These are phyloP conservation scores for Aspergillus olivimuriae DNA, from an alignment of 495 filamentous ascomycete species.

Conservation along the genomic window DNA sequence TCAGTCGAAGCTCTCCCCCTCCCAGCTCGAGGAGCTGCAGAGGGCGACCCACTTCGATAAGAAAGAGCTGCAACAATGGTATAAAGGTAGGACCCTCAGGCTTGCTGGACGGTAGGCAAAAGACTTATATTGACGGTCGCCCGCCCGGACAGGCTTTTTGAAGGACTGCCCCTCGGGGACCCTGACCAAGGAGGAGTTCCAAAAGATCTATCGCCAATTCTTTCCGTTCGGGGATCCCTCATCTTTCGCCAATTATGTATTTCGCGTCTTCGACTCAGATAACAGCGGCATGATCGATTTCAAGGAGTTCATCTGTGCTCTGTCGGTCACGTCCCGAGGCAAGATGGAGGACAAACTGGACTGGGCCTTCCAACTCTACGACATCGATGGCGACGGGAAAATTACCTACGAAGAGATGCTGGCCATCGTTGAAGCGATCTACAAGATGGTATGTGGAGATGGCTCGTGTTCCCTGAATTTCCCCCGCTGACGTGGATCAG, in stretches of 20 bases:
- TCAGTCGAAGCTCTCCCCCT: conserved; percentile 90
- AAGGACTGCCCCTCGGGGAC: conserved; percentile 97
- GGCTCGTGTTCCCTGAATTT: not conserved
- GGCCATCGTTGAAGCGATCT: conserved; percentile 96
- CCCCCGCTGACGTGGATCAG: conserved; percentile 37
- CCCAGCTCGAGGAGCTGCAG: conserved; percentile 91
- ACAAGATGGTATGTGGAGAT: conserved; percentile 79
- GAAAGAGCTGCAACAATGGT: conserved; percentile 99
- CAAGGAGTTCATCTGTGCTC: conserved; percentile 98
- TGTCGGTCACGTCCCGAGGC: conserved; percentile 92
- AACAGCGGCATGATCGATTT: conserved; percentile 97
- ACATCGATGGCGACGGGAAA: conserved; percentile 97
- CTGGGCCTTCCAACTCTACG: conserved; percentile 99
- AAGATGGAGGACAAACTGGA: conserved; percentile 99
- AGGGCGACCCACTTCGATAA: conserved; percentile 98
- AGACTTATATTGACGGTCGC: conserved; percentile 4
- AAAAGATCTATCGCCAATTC: conserved; percentile 99
- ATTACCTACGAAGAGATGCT: conserved; percentile 99
- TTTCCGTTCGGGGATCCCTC: conserved; percentile 98
- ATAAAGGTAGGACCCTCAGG: conserved; percentile 75
- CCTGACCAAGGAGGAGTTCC: conserved; percentile 95
- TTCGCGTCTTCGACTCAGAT: conserved; percentile 97
- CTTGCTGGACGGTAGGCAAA: not conserved
- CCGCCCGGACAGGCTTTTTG: conserved; percentile 65
- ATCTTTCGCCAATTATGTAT: conserved; percentile 96